Conservation (phyloP, 2,329 filamentous ascomycete species). For the Trichoderma cornu-damae region DNA sequence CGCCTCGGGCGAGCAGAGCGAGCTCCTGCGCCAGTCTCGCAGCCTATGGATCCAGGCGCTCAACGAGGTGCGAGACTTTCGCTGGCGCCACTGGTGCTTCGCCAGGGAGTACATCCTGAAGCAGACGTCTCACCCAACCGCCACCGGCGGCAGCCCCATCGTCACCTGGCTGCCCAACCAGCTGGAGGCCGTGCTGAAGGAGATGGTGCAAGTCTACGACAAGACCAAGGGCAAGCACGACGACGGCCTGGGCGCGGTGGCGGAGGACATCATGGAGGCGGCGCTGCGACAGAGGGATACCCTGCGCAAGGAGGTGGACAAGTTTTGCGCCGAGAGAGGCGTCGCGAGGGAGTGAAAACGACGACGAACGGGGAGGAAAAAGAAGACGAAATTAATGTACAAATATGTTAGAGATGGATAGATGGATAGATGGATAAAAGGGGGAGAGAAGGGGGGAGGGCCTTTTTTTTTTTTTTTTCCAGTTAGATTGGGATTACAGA, state of each 20-base stretch:
- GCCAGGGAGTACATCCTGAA: slow-evolving; percentile 80
- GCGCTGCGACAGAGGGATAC: slow-evolving; percentile 59
- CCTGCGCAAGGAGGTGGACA: slow-evolving; percentile 66
- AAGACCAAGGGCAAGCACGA: slow-evolving; percentile 36
- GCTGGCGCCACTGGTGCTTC: slow-evolving; percentile 83
- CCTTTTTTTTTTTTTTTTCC: no score
- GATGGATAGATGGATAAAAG: no score
- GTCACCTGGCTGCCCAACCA: slow-evolving; percentile 83
- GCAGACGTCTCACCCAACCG: slow-evolving; percentile 68
- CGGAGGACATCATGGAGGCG: slow-evolving; percentile 61
- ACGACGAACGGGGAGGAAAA: neutral
- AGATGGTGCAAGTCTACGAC: slow-evolving; percentile 59
- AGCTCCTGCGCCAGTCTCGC: slow-evolving; percentile 50
- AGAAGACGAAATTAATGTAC: neutral
- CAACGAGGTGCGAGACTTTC: slow-evolving; percentile 73
- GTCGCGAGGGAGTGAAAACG: slow-evolving; percentile 26
- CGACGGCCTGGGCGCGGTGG: slow-evolving; percentile 42
- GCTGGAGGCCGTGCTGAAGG: slow-evolving; percentile 64
- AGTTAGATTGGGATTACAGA: neutral
- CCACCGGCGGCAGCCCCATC: slow-evolving; percentile 75
- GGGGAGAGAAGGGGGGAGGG: neutral
- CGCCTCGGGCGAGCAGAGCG: slow-evolving; percentile 29
- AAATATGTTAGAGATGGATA: no score
- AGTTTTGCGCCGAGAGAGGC: slow-evolving; percentile 63
- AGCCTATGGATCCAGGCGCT: slow-evolving; percentile 60